phyloP scores from a whole-genome alignment of 2,329 filamentous ascomycete species.

The Triangularia verruculosa region DNA sequence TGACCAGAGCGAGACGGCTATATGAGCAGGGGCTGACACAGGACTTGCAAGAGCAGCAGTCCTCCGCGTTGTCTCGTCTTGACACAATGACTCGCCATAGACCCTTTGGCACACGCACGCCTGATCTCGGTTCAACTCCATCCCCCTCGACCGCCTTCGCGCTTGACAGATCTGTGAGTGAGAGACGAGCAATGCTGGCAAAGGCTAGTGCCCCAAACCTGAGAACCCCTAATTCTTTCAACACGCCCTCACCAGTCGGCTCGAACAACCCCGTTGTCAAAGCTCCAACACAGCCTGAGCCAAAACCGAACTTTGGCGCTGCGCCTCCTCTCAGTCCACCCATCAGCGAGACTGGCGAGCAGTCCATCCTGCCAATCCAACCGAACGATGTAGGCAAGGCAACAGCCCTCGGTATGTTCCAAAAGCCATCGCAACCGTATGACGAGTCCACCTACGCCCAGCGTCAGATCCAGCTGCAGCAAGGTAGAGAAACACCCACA shows the following conservation, averaged over 20 bases:
- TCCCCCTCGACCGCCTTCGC: conserved; percentile 46
- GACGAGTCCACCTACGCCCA: conserved; percentile 84
- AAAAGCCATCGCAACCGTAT: conserved; percentile 71
- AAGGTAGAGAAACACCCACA: conserved; percentile 64
- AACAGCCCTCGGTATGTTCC: conserved; percentile 62
- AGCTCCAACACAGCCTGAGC: conserved; percentile 39
- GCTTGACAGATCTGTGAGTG: conserved; percentile 44
- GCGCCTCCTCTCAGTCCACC: conserved; percentile 63
- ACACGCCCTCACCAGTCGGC: neutral
- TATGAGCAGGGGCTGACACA: conserved; percentile 82
- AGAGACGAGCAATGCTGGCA: conserved; percentile 44
- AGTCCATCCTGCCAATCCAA: conserved; percentile 61
- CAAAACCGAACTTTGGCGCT: conserved; percentile 37
- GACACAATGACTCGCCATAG: conserved; percentile 72
- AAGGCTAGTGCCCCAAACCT: conserved; percentile 69
- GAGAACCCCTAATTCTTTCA: conserved; percentile 52
- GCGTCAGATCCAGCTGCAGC: conserved; percentile 75
- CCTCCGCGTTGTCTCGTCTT: conserved; percentile 71
- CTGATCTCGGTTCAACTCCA: conserved; percentile 45
- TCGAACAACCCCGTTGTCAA: conserved; percentile 24
- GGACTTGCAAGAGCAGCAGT: conserved; percentile 76
- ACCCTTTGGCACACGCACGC: conserved; percentile 48
- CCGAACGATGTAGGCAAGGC: conserved; percentile 78
- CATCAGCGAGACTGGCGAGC: conserved; percentile 70
- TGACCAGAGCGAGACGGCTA: conserved; percentile 68